Percentiles rank a stretch among this genome's conserved stretches.
Conservation (phyloP, 1,139 yeast species). For the Candida glucosophila region DNA sequence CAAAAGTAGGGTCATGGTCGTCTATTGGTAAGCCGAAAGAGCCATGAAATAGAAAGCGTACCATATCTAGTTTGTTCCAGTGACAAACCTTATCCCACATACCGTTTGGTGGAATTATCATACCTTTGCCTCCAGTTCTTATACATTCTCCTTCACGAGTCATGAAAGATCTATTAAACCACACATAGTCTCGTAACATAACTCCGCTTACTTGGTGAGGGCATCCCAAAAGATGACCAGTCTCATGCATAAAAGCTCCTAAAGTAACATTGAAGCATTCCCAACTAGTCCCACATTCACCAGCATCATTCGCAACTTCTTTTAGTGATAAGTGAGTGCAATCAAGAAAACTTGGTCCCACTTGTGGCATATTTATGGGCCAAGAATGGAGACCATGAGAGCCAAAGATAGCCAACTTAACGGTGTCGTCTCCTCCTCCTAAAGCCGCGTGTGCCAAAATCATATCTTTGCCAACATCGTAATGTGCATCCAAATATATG, state of each 20-base stretch:
- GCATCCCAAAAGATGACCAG: constrained; percentile 84
- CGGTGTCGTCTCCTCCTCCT: constrained; percentile 73
- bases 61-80: constrained; percentile 78
- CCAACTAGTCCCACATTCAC: constrained; percentile 83
- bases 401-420: constrained; percentile 84
- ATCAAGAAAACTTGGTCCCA: constrained; percentile 65
- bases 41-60: constrained; percentile 75
- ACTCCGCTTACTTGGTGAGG: constrained; percentile 90
- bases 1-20: constrained; percentile 12
- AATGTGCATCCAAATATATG: constrained; percentile 74
- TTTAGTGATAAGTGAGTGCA: constrained; percentile 48
- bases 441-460: constrained; percentile 88
- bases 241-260: constrained; percentile 95
- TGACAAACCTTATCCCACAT: constrained; percentile 49
- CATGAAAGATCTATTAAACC: constrained; percentile 74
- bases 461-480: constrained; percentile 53
- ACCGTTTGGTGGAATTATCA: constrained; percentile 44
- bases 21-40: constrained; percentile 70
- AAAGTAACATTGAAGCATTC: constrained; percentile 78
- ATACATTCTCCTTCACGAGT: constrained; percentile 58
- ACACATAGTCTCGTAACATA: constrained; percentile 79
- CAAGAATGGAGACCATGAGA: constrained; percentile 87
- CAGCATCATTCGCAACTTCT: constrained; percentile 84
- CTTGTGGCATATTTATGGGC: constrained; percentile 70
- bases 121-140: constrained; percentile 35